Conservation (phyloP, 2,329 filamentous ascomycete genomes). For the Colletotrichum cordylinicola region DNA sequence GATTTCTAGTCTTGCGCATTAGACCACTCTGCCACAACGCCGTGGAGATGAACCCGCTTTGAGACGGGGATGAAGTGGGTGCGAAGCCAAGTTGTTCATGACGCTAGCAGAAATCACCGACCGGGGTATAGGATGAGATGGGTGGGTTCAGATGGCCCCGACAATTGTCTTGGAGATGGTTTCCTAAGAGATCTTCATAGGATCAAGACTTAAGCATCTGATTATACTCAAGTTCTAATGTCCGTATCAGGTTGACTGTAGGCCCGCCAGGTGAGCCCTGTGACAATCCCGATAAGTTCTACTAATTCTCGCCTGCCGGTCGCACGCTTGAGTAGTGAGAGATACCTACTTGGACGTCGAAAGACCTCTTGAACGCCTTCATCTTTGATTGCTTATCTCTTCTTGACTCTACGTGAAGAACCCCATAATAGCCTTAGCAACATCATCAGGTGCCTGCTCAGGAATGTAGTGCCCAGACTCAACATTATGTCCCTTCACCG, state of each 20-base stretch:
- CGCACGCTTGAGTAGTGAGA: neutral
- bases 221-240: neutral
- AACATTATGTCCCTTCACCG: conserved; percentile 46
- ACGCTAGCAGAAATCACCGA: neutral
- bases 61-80: neutral
- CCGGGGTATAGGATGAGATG: neutral
- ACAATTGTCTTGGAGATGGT: neutral
- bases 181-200: neutral
- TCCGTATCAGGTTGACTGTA: neutral
- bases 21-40: conserved; percentile 22
- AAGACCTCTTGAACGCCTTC: neutral
- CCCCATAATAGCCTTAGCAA: conserved; percentile 44
- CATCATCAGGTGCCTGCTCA: conserved; percentile 55
- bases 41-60: neutral
- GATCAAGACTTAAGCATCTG: neutral
- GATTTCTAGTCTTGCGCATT: conserved; percentile 23
- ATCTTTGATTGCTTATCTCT: neutral
- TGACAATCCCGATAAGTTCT: neutral
- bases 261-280: neutral
- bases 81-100: neutral
- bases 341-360: neutral
- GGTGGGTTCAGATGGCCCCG: neutral
- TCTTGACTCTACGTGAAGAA: conserved; percentile 37
- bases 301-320: neutral
- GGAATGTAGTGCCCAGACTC: conserved; percentile 55